These are phyloP conservation scores for Apophysomyces trapeziformis DNA, from an alignment of 371 early-diverging fungal genomes.

Conservation along the genomic window DNA sequence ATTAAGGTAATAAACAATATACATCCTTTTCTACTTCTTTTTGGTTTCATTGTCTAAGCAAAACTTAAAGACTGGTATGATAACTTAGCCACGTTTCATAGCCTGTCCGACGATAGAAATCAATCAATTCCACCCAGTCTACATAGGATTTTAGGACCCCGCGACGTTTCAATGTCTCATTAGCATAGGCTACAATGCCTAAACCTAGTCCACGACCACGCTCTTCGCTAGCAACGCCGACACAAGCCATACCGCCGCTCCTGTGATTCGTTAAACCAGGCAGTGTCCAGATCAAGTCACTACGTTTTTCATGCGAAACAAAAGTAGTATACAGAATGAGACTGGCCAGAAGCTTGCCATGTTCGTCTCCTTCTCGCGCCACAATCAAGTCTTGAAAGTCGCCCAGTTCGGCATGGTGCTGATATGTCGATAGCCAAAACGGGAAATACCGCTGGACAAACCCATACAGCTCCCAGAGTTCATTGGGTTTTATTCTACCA, in stretches of 20 bases:
- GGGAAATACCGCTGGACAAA: slow-evolving; percentile 47
- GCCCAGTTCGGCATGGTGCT: slow-evolving; percentile 47
- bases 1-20: no score
- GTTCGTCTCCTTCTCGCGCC: slow-evolving; percentile 34
- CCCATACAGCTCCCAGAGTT: slow-evolving; percentile 33
- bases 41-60: slow-evolving; percentile 12
- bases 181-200: slow-evolving; percentile 47
- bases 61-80: slow-evolving; percentile 19
- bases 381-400: slow-evolving; percentile 52
- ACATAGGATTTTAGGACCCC: slow-evolving; percentile 45
- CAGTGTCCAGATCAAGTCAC: slow-evolving; percentile 48
- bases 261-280: slow-evolving; percentile 27
- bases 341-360: slow-evolving; percentile 40
- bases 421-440: slow-evolving; percentile 45
- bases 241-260: slow-evolving; percentile 56
- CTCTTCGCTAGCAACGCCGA: slow-evolving; percentile 45
- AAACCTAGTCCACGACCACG: slow-evolving; percentile 50
- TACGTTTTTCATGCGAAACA: slow-evolving; percentile 33
- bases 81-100: slow-evolving; percentile 53
- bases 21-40: background rate
- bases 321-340: slow-evolving; percentile 32
- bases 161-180: slow-evolving; percentile 36
- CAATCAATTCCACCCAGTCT: slow-evolving; percentile 55
- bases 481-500: slow-evolving; percentile 28
- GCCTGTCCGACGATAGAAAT: slow-evolving; percentile 44